Conservation (phyloP, 192 early-diverging fungal genomes). For the Haplosporangium gracile region DNA sequence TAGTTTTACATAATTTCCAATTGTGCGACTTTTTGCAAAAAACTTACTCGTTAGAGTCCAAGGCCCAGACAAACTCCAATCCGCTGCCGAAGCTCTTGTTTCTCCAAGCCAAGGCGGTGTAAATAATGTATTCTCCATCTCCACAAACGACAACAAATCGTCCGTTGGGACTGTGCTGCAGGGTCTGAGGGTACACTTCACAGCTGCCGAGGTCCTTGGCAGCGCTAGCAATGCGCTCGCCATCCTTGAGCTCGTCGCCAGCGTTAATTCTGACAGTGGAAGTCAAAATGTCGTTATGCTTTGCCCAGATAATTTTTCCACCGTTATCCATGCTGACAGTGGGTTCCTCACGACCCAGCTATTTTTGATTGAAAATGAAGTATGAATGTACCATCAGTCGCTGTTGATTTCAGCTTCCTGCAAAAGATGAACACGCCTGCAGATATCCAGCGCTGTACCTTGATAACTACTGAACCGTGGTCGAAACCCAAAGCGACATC, state of each 20-base stretch:
- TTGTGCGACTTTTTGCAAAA: background rate
- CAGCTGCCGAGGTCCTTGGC: conserved; percentile 98
- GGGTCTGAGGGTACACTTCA: conserved; percentile 96
- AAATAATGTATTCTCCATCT: conserved; percentile 99
- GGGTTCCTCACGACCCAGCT: conserved; percentile 94
- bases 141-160: conserved; percentile 99
- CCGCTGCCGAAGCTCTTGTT: conserved; percentile 99
- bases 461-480: conserved; percentile 94
- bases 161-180: conserved; percentile 98
- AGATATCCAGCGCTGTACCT: conserved; percentile 53
- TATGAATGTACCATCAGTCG: background rate
- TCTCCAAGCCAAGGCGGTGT: conserved; percentile 99
- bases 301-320: conserved; percentile 99
- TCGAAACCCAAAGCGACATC: conserved; percentile 97
- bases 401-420: background rate
- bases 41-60: conserved; percentile 91
- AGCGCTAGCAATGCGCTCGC: conserved; percentile 88
- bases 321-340: conserved; percentile 96
- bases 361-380: background rate
- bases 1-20: background rate
- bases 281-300: conserved; percentile 96
- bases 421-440: background rate
- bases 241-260: conserved; percentile 91
- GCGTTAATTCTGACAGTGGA: conserved; percentile 90
- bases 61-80: conserved; percentile 98